Percentiles rank a stretch among this genome's conserved stretches.
Conservation (phyloP, 768 basidiomycete genomes). For the Hygrocybe punicea region DNA sequence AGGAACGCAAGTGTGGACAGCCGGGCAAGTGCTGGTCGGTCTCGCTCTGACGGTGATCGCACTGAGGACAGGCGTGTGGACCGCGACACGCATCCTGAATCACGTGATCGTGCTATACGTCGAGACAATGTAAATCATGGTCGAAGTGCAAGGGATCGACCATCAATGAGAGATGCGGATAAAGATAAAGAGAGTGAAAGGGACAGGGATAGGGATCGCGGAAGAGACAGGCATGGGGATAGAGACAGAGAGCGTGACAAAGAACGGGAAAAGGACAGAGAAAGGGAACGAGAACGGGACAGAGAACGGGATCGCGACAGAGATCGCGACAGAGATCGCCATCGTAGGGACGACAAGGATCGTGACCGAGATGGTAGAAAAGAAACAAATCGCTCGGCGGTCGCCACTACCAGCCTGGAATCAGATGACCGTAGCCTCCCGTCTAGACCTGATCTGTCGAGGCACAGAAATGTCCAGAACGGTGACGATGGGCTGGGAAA, state of each 20-base stretch:
- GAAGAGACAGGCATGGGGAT: conserved; percentile 57
- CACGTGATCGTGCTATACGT: conserved; percentile 42
- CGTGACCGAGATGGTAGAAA: conserved; percentile 62
- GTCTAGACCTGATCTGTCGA: conserved; percentile 54
- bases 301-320: conserved; percentile 58
- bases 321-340: conserved; percentile 53
- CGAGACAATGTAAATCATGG: conserved; percentile 53
- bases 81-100: conserved; percentile 51
- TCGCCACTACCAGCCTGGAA: conserved; percentile 22
- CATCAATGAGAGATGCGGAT: conserved; percentile 36
- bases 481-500: conserved; percentile 71
- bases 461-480: conserved; percentile 49
- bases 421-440: conserved; percentile 57
- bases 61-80: conserved; percentile 54
- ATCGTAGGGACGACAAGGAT: conserved; percentile 59
- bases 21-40: conserved; percentile 63
- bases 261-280: conserved; percentile 43
- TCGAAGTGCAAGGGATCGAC: conserved; percentile 45
- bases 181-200: conserved; percentile 28
- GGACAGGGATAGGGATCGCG: conserved; percentile 47
- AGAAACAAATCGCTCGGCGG: conserved; percentile 35
- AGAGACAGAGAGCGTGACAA: conserved; percentile 48
- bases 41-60: conserved; percentile 47
- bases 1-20: conserved; percentile 71
- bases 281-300: conserved; percentile 54